phyloP scores from a whole-genome alignment of 768 basidiomycete species.

The Flagelloscypha sp. region DNA sequence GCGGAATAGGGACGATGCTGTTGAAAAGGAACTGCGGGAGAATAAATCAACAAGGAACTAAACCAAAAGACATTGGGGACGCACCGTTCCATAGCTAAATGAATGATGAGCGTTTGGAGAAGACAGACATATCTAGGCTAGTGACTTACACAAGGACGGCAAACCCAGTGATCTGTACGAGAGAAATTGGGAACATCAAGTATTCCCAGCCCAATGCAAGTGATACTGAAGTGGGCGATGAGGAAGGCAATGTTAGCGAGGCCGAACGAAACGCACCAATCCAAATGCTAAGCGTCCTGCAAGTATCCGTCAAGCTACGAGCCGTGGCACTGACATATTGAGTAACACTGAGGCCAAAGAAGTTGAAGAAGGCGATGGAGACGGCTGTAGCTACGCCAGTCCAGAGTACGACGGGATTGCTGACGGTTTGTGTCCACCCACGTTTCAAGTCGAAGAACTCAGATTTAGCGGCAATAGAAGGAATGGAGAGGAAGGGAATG shows the following conservation, averaged over 20 bases:
- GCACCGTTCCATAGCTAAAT: conserved; percentile 76
- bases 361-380: conserved; percentile 80
- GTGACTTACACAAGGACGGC: conserved; percentile 76
- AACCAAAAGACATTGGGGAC: conserved; percentile 15
- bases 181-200: conserved; percentile 70
- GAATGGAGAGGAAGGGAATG: conserved; percentile 73
- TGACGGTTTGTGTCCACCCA: conserved; percentile 84
- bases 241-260: no score
- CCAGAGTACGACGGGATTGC: conserved; percentile 63
- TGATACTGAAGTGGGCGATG: no score
- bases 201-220: conserved; percentile 87
- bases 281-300: conserved; percentile 96
- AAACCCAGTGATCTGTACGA: conserved; percentile 82
- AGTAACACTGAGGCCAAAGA: conserved; percentile 89
- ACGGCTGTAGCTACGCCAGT: conserved; percentile 63
- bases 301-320: conserved; percentile 87
- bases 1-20: conserved; percentile 60
- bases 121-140: conserved; percentile 4
- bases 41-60: conserved; percentile 4
- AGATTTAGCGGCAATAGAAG: conserved; percentile 52
- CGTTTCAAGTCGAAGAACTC: conserved; percentile 82
- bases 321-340: conserved; percentile 89
- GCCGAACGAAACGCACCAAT: no score
- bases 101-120: conserved; percentile 6
- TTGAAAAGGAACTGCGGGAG: conserved; percentile 77